Base-by-base conservation (phyloP, 1,139 yeast genomes). In the Entelexis paramagnoliae region DNA sequence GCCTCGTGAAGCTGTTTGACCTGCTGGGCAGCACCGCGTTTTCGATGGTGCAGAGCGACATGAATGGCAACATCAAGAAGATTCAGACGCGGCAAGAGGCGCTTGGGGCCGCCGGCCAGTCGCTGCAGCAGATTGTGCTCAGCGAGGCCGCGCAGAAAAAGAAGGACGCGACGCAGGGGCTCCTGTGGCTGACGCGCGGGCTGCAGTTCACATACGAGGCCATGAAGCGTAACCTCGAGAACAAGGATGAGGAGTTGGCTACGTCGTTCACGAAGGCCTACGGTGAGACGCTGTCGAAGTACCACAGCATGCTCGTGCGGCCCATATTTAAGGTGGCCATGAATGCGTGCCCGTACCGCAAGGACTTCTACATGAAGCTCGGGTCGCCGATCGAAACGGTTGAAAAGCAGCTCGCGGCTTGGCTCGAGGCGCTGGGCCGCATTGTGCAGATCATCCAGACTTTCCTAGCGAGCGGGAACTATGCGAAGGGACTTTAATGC, bases 281-380 rank as follows among this genome's bases (percentile, higher is more conserved):
- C 72, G 65, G 74, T 57, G 82, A 81, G 68, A 87, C 96, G 3
- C 76, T 87, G 66, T 76, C 84, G 54, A 80, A 87, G 68, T 80
- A 79, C 69, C 96, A 87, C 70, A 81, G 83, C 54, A 79, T 87
- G 75, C 72, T 87, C 64, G 75, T 87, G 58, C 83, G 83, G 65
- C 95, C 95, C 28, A 79, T 87, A 55, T 88, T 87, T 76, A 85
- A 84, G 74, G 75, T 88, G 65, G 96, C 96, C 52, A 87, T 87
- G 96, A 85, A 85, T 68, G 94, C 95, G 1, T 86, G 95, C 68
- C 96, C 96, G 32, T 87, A 85, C 70, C 79, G 96, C 72, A 80
- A 80, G 67, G 95, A 81, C 64, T 85, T 87, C 64, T 87, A 86
- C 64, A 80, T 68, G 55, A 87, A 86, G 72, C 75, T 87, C 61